Conservation (phyloP, 108 stramenopile species). For the Bacterosira constricta region DNA sequence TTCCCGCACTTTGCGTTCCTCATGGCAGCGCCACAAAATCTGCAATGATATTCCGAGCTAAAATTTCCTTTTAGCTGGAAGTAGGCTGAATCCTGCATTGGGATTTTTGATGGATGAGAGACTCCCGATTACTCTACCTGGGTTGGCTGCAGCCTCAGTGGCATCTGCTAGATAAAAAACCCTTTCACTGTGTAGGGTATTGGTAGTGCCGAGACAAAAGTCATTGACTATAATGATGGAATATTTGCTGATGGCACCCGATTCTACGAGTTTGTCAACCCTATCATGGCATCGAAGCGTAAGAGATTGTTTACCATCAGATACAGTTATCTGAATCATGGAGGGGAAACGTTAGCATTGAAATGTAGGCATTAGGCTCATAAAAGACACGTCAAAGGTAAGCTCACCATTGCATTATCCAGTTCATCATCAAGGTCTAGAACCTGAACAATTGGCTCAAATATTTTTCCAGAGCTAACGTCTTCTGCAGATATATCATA, state of each 20-base stretch:
- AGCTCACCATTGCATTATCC: neutral
- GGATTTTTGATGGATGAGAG: neutral
- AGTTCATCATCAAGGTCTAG: neutral
- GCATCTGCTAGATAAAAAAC: neutral
- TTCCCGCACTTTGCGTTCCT: neutral
- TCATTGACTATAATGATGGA: neutral
- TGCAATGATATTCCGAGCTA: neutral
- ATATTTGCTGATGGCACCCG: neutral
- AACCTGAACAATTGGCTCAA: neutral
- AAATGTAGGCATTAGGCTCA: neutral
- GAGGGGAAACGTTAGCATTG: no score
- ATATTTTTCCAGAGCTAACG: no score
- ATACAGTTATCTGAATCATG: no score
- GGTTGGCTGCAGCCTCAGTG: neutral
- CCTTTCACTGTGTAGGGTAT: no score
- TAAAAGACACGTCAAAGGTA: neutral
- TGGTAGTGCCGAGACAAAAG: neutral
- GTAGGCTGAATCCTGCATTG: neutral
- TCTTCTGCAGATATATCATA: neutral
- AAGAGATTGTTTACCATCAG: neutral
- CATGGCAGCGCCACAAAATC: neutral
- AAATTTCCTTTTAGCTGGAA: neutral
- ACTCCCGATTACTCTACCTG: neutral
- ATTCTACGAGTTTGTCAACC: neutral
- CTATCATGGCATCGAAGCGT: neutral